These are phyloP conservation scores for Lichtheimia ramosa DNA, from an alignment of 371 early-diverging fungal species.

Conservation along the genomic window DNA sequence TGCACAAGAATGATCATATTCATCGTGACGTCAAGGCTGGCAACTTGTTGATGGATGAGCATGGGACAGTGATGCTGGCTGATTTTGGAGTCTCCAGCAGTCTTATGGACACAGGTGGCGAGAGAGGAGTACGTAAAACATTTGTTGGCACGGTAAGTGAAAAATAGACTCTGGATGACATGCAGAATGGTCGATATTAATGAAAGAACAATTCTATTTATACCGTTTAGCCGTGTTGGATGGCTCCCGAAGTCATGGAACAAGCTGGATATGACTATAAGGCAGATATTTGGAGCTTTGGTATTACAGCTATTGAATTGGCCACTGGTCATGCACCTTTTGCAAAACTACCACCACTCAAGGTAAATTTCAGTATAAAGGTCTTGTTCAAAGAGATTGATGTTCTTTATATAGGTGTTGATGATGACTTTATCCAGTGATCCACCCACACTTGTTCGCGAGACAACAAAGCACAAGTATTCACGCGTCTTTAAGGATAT, in stretches of 20 bases:
- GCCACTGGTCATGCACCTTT: conserved; percentile 88
- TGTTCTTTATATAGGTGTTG: conserved; percentile 52
- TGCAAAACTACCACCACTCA: conserved; percentile 80
- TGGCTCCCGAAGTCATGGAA: conserved; percentile 77
- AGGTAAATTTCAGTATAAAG: conserved; percentile 43
- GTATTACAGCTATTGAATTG: conserved; percentile 82
- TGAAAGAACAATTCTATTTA: background rate
- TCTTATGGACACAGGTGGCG: conserved; percentile 74
- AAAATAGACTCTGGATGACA: background rate
- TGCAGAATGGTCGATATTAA: too few relatives aligned
- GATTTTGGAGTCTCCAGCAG: conserved; percentile 90
- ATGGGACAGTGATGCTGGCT: conserved; percentile 81
- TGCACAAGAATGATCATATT: conserved; percentile 85
- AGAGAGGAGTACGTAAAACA: conserved; percentile 72
- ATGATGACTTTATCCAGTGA: conserved; percentile 86
- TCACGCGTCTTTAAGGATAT: conserved; percentile 82
- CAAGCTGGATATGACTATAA: conserved; percentile 75
- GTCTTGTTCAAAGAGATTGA: conserved; percentile 67
- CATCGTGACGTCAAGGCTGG: conserved; percentile 93
- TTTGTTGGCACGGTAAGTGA: conserved; percentile 53
- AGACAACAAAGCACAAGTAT: conserved; percentile 70
- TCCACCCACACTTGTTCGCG: conserved; percentile 82
- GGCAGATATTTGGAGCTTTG: conserved; percentile 89
- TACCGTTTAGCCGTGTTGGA: conserved; percentile 67
- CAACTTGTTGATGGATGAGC: conserved; percentile 81